Evolutionary conservation across 1,284 basidiomycete genomes (phyloP).

Genomic region (Schizopora paradoxa): DNA sequence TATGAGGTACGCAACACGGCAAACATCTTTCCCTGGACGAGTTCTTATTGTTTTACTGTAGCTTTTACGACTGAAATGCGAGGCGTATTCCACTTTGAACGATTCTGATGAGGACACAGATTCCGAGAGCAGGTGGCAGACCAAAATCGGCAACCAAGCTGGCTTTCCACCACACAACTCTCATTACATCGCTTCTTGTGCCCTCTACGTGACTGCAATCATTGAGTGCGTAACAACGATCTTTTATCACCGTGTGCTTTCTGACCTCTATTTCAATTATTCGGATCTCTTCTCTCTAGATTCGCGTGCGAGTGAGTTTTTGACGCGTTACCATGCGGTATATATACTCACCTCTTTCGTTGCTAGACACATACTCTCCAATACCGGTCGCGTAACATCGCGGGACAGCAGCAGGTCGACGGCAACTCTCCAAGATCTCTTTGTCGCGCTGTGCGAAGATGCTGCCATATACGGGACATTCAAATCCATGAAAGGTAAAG

Average conservation of each 20-base stretch:
- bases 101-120: conserved; percentile 71
- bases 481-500: conserved; percentile 78
- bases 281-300: conserved; percentile 34
- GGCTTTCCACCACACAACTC: conserved; percentile 46
- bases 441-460: conserved; percentile 84
- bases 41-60: conserved; percentile 27
- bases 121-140: conserved; percentile 55
- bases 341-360: conserved; percentile 18
- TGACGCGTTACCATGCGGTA: no score
- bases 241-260: conserved; percentile 17
- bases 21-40: conserved; percentile 9
- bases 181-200: conserved; percentile 71
- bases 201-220: conserved; percentile 87
- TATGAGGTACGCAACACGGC: conserved; percentile 74
- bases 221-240: conserved; percentile 79
- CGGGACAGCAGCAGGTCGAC: conserved; percentile 76
- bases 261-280: no score
- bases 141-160: conserved; percentile 43
- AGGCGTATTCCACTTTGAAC: conserved; percentile 79
- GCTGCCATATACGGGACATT: conserved; percentile 78
- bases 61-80: conserved; percentile 77
- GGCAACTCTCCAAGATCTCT: conserved; percentile 76
- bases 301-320: conserved; percentile 76
- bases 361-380: conserved; percentile 73
- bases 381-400: conserved; percentile 76